Evolutionary conservation across 495 filamentous ascomycete species (phyloP).

Genomic region (Podospora anserina): DNA sequence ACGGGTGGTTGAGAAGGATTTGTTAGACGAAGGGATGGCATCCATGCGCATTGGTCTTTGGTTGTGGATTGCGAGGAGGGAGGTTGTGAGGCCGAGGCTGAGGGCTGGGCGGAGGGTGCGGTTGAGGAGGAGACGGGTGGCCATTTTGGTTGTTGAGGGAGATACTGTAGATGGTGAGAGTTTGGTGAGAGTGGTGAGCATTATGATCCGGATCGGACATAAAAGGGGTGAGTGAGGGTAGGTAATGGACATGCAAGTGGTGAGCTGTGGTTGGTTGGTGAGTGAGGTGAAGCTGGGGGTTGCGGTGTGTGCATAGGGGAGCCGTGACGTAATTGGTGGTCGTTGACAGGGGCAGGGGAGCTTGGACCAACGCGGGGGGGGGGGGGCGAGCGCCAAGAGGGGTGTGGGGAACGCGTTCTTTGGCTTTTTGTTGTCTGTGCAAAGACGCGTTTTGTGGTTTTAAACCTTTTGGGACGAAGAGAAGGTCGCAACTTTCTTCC

Average conservation of each 20-base stretch:
- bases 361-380: neutral
- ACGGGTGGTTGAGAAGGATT: neutral
- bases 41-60: conserved; percentile 37
- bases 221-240: neutral
- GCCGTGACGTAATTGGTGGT: neutral
- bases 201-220: neutral
- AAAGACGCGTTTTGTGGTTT: neutral
- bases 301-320: neutral
- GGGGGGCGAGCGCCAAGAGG: neutral
- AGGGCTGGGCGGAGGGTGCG: conserved; percentile 22
- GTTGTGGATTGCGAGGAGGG: conserved; percentile 18
- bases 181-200: neutral
- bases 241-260: no score
- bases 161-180: neutral
- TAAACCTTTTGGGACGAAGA: neutral
- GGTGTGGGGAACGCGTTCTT: neutral
- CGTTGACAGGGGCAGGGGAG: neutral
- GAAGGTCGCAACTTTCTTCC: no score
- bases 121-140: conserved; percentile 14
- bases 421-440: neutral
- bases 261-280: neutral
- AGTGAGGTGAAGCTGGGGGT: neutral
- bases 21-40: conserved; percentile 4
- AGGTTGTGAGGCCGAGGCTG: conserved; percentile 28
- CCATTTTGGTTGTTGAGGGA: conserved; percentile 14